Percentiles rank a stretch among this genome's conserved stretches.
These are phyloP conservation scores for Ceratobasidium sp. DNA, from an alignment of 1,284 basidiomycete genomes.

Conservation along the genomic window DNA sequence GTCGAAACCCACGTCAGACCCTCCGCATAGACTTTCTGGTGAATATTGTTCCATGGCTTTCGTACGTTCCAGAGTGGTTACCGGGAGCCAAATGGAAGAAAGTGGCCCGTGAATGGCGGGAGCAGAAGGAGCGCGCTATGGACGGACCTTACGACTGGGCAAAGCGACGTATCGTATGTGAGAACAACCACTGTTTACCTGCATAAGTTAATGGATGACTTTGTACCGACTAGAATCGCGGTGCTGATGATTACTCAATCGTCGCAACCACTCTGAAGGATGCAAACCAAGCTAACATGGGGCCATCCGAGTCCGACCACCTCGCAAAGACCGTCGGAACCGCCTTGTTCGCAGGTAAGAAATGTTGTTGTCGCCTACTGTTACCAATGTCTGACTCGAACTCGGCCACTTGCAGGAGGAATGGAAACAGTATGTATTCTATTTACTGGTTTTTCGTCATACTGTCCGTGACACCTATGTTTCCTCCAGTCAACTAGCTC, in stretches of 20 bases:
- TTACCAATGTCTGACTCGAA: too few relatives aligned
- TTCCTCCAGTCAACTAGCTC: background rate
- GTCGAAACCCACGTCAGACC: background rate
- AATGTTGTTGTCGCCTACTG: too few relatives aligned
- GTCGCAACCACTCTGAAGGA: background rate
- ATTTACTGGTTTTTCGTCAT: too few relatives aligned
- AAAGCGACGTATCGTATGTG: conserved; percentile 10
- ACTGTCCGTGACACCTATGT: too few relatives aligned
- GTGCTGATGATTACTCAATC: conserved; percentile 15
- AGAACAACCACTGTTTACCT: too few relatives aligned
- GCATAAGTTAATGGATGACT: too few relatives aligned
- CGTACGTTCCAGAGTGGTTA: conserved; percentile 38
- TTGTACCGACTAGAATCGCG: background rate
- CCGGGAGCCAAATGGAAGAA: conserved; percentile 31
- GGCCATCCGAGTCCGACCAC: background rate
- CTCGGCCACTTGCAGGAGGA: too few relatives aligned
- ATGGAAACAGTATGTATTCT: too few relatives aligned
- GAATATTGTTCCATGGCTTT: conserved; percentile 22
- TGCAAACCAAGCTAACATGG: background rate
- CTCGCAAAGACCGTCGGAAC: conserved; percentile 1
- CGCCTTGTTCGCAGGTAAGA: background rate
- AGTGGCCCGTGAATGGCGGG: conserved; percentile 18
- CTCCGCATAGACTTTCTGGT: conserved; percentile 28
- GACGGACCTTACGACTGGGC: conserved; percentile 14
- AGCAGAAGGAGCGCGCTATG: conserved; percentile 3